These are phyloP conservation scores for Ceratobasidium sp. DNA, from an alignment of 1,284 basidiomycete species.

Conservation along the genomic window DNA sequence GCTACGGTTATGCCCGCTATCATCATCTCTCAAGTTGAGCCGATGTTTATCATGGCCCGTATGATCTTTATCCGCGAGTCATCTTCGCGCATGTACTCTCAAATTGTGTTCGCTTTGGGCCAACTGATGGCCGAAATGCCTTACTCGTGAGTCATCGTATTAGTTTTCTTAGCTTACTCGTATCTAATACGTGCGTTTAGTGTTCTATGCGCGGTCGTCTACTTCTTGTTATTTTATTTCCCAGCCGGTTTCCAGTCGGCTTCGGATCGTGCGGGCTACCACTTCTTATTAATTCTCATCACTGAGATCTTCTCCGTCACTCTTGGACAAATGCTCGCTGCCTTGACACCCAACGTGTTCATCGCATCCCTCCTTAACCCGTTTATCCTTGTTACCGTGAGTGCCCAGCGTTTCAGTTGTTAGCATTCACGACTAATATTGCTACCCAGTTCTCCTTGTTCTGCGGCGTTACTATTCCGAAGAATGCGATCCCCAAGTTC, in stretches of 20 bases:
- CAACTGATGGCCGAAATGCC: constrained; percentile 88
- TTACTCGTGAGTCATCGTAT: constrained; percentile 65
- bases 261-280: constrained; percentile 76
- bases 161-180: neutral
- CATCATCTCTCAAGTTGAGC: constrained; percentile 85
- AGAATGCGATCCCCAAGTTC: constrained; percentile 68
- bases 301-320: constrained; percentile 44
- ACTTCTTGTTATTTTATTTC: constrained; percentile 74
- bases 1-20: constrained; percentile 81
- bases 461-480: constrained; percentile 81
- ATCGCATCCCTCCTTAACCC: constrained; percentile 53
- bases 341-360: constrained; percentile 80
- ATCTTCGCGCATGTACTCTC: constrained; percentile 82
- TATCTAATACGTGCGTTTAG: constrained; percentile 51
- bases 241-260: constrained; percentile 82
- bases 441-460: constrained; percentile 69
- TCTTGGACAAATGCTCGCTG: constrained; percentile 69
- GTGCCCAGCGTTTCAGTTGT: too few species aligned
- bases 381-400: constrained; percentile 39
- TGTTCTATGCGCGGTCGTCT: constrained; percentile 77
- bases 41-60: constrained; percentile 87
- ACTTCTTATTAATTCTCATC: constrained; percentile 78
- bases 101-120: constrained; percentile 85
- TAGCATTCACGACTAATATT: too few species aligned
- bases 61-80: constrained; percentile 76